These are phyloP conservation scores for Saprolegnia parasitica DNA, from an alignment of 352 stramenopile species.

Conservation along the genomic window DNA sequence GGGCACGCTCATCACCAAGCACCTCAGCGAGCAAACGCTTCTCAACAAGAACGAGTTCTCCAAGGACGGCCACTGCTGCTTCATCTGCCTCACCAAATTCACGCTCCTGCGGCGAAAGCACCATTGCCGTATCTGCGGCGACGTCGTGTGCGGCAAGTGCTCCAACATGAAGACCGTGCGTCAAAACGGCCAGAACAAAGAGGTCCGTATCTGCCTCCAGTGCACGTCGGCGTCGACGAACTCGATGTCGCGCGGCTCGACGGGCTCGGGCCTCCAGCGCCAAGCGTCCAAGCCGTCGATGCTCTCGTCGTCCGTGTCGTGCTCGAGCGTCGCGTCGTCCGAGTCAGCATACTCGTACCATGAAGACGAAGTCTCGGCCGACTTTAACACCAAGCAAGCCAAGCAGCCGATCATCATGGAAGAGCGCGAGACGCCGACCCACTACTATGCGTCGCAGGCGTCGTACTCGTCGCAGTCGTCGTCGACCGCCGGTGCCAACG, in stretches of 20 bases:
- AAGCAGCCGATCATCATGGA: conserved; percentile 22
- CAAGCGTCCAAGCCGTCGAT: conserved; percentile 44
- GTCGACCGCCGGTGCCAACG: neutral
- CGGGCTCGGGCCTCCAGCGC: conserved; percentile 19
- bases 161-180: conserved; percentile 73
- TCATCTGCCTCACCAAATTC: conserved; percentile 69
- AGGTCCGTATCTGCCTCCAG: conserved; percentile 70
- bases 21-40: conserved; percentile 54
- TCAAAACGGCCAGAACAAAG: conserved; percentile 55
- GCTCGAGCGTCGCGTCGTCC: conserved; percentile 33
- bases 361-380: conserved; percentile 35
- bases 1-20: conserved; percentile 59
- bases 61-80: conserved; percentile 71
- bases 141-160: conserved; percentile 82
- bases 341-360: conserved; percentile 48
- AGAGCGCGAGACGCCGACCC: conserved; percentile 13
- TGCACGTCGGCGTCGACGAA: conserved; percentile 55
- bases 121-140: conserved; percentile 77
- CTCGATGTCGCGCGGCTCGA: conserved; percentile 32
- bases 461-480: conserved; percentile 33
- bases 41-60: conserved; percentile 71
- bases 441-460: conserved; percentile 37
- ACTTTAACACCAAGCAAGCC: conserved; percentile 12
- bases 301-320: conserved; percentile 39
- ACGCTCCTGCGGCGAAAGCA: conserved; percentile 75